Conservation (phyloP, 2,329 filamentous ascomycete genomes). For the Raffaelea deltoideospora region DNA sequence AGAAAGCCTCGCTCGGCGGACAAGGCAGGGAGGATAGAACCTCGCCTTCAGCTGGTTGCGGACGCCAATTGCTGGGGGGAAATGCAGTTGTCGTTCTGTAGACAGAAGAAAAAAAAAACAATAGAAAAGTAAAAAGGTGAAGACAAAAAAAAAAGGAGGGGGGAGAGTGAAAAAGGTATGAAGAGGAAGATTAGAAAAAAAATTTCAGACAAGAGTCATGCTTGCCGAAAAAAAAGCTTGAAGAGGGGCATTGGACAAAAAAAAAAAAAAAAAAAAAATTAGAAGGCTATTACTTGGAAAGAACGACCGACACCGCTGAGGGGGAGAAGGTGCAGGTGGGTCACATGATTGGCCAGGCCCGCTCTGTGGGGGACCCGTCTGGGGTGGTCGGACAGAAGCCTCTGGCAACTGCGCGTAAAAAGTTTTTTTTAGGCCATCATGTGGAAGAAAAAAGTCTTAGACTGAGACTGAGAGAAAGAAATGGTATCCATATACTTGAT, state of each 20-base stretch:
- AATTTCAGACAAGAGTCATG: background rate
- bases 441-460: no score
- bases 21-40: conserved; percentile 3
- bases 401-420: background rate
- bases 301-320: conserved; percentile 3
- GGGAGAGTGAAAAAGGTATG: background rate
- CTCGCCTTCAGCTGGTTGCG: conserved; percentile 4
- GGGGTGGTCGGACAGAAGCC: background rate
- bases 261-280: background rate
- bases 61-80: conserved; percentile 2
- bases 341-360: conserved; percentile 2
- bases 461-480: background rate
- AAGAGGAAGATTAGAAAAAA: background rate
- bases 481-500: no score
- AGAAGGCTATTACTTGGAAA: conserved; percentile 1
- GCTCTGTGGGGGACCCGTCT: no score
- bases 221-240: background rate
- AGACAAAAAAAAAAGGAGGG: background rate
- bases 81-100: background rate
- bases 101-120: background rate
- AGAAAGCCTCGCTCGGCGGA: no score
- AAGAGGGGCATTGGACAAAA: background rate
- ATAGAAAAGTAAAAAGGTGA: background rate
- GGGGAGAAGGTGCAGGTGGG: background rate
- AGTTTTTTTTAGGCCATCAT: no score